Evolutionary conservation across 2,329 filamentous ascomycete species (phyloP).

Genomic region (Lecanoromycetidae sp.): DNA sequence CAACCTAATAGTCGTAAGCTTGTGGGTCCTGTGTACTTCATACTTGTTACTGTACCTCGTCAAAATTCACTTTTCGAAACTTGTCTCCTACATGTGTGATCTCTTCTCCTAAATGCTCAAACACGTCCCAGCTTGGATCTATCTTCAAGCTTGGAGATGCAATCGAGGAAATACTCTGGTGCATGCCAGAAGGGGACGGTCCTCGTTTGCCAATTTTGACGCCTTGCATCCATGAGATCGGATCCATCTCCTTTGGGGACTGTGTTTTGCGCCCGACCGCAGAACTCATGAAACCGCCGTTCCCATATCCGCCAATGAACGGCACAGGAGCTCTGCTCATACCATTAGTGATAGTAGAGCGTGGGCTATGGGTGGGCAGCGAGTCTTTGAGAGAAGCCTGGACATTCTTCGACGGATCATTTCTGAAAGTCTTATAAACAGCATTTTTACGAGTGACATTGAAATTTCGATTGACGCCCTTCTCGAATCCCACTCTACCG

Average conservation of each 20-base stretch:
- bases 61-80: constrained; percentile 49
- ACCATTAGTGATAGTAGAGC: constrained; percentile 28
- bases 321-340: constrained; percentile 40
- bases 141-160: constrained; percentile 13
- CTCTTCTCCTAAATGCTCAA: constrained; percentile 46
- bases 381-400: too few species aligned
- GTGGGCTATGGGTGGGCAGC: constrained; percentile 24
- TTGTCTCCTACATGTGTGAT: constrained; percentile 49
- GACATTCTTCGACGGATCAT: constrained; percentile 6
- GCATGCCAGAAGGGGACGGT: constrained; percentile 16
- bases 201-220: constrained; percentile 46
- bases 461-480: constrained; percentile 55
- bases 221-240: constrained; percentile 53
- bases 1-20: constrained; percentile 4
- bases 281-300: constrained; percentile 37
- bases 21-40: not conserved
- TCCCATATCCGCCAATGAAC: constrained; percentile 38
- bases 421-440: constrained; percentile 62
- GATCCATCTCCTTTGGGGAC: constrained; percentile 40
- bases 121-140: constrained; percentile 23
- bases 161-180: constrained; percentile 10
- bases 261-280: constrained; percentile 35
- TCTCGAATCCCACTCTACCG: constrained; percentile 58
- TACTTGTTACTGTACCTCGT: constrained; percentile 22
- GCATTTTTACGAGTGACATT: constrained; percentile 73